Percentiles rank a stretch among this genome's conserved stretches.
phyloP scores from a whole-genome alignment of 208 protist species.

The Endotrypanum monterogeii region DNA sequence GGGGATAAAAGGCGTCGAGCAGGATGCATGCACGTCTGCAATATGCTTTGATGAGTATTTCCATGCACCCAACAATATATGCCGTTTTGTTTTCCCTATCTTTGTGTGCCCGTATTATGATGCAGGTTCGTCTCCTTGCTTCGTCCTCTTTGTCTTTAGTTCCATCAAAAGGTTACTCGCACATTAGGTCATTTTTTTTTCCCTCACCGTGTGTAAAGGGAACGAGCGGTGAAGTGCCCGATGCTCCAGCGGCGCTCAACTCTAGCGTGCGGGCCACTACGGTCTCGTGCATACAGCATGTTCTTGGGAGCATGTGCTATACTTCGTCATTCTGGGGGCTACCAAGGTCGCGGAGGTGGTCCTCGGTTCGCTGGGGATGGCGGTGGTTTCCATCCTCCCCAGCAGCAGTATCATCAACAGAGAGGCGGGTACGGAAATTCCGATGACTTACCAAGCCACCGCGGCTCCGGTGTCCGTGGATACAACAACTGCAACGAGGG shows the following conservation, averaged over 20 bases:
- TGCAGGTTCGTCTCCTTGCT: background rate
- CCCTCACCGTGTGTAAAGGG: background rate
- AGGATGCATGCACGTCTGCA: background rate
- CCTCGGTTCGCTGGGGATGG: background rate
- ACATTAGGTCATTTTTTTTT: background rate
- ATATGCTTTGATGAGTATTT: background rate
- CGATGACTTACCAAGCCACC: background rate
- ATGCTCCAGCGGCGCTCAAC: conserved; percentile 8
- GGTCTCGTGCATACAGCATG: conserved; percentile 19
- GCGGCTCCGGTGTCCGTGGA: background rate
- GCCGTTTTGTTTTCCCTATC: background rate
- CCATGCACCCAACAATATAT: conserved; percentile 2
- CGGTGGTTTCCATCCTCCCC: background rate
- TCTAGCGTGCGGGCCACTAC: background rate
- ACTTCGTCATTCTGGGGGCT: conserved; percentile 13
- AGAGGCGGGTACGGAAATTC: conserved; percentile 1
- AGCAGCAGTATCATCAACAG: conserved; percentile 14
- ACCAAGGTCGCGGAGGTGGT: conserved; percentile 8
- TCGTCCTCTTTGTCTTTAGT: background rate
- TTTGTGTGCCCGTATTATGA: background rate
- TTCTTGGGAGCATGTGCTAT: background rate
- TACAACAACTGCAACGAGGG: conserved; percentile 11
- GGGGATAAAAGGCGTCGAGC: background rate
- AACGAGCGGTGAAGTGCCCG: background rate
- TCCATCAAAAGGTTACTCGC: background rate